Conservation (phyloP, 2,329 filamentous ascomycete species). For the Didymella arachidicola region DNA sequence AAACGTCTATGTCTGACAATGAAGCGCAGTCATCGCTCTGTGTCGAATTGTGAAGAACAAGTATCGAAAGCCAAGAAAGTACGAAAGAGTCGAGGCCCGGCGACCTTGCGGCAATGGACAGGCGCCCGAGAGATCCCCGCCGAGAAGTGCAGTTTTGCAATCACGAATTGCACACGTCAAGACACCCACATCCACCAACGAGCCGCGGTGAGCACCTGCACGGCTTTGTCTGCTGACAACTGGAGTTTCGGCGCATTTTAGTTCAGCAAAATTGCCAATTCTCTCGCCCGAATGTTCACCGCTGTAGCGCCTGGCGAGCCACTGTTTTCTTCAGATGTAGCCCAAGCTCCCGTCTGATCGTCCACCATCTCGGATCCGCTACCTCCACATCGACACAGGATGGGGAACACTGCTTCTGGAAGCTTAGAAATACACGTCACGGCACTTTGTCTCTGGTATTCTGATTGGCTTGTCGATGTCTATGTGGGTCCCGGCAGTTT, state of each 20-base stretch:
- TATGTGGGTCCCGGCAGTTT: slow-evolving; percentile 20
- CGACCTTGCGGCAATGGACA: neutral
- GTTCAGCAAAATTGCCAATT: neutral
- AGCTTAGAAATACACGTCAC: slow-evolving; percentile 20
- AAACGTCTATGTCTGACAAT: neutral
- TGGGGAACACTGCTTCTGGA: slow-evolving; percentile 9
- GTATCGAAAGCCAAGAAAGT: slow-evolving; percentile 5
- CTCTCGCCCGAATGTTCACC: neutral
- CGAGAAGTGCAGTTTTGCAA: slow-evolving; percentile 8
- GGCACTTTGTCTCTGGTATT: neutral
- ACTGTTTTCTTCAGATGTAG: neutral
- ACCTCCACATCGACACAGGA: slow-evolving; percentile 9
- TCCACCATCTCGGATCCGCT: neutral
- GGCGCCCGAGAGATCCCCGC: neutral
- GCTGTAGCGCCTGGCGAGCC: neutral
- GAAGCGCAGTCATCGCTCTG: neutral
- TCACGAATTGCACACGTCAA: slow-evolving; percentile 3
- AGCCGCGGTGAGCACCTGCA: neutral
- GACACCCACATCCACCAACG: neutral
- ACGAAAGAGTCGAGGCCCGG: slow-evolving; percentile 8
- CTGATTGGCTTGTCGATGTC: slow-evolving; percentile 4
- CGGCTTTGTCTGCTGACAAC: neutral
- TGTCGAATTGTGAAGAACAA: neutral
- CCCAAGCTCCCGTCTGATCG: neutral
- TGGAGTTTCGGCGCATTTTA: neutral